phyloP scores from a whole-genome alignment of 768 basidiomycete species.

The Calocybe gangraenosa region DNA sequence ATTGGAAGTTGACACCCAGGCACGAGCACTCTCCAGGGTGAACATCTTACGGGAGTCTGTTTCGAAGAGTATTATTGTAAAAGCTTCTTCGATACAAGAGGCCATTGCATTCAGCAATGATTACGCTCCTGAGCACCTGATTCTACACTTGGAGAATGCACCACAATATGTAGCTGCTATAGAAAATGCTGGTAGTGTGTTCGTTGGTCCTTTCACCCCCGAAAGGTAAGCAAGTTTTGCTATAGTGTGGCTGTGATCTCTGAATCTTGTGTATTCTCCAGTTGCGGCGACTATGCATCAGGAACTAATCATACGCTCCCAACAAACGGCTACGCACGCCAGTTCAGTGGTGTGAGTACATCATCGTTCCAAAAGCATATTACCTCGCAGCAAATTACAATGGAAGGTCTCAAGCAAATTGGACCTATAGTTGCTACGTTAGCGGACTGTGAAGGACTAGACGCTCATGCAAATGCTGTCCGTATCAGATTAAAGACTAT shows the following conservation, averaged over 20 bases:
- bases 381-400: slow-evolving; percentile 90
- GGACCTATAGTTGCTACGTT: slow-evolving; percentile 87
- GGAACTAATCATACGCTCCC: slow-evolving; percentile 99
- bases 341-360: slow-evolving; percentile 98
- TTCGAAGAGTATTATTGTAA: slow-evolving; percentile 86
- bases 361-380: slow-evolving; percentile 98
- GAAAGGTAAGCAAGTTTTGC: slow-evolving; percentile 63
- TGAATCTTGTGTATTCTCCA: slow-evolving; percentile 25
- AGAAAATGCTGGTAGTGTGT: slow-evolving; percentile 94
- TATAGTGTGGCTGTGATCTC: not conserved
- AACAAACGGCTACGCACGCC: slow-evolving; percentile 93
- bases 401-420: slow-evolving; percentile 66
- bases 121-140: slow-evolving; percentile 97
- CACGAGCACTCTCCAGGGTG: slow-evolving; percentile 79
- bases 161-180: slow-evolving; percentile 58
- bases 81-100: slow-evolving; percentile 58
- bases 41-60: slow-evolving; percentile 90
- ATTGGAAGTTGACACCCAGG: slow-evolving; percentile 81
- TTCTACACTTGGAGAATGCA: slow-evolving; percentile 81
- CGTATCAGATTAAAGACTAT: slow-evolving; percentile 59
- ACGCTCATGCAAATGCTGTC: slow-evolving; percentile 96
- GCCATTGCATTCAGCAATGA: slow-evolving; percentile 92
- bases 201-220: slow-evolving; percentile 92
- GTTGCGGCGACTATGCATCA: slow-evolving; percentile 98
- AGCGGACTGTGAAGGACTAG: slow-evolving; percentile 92